Evolutionary conservation across 208 protist species (phyloP), one percentile per base, ranked within the genome.

Genomic region (Acanthamoeba sp.): DNA sequence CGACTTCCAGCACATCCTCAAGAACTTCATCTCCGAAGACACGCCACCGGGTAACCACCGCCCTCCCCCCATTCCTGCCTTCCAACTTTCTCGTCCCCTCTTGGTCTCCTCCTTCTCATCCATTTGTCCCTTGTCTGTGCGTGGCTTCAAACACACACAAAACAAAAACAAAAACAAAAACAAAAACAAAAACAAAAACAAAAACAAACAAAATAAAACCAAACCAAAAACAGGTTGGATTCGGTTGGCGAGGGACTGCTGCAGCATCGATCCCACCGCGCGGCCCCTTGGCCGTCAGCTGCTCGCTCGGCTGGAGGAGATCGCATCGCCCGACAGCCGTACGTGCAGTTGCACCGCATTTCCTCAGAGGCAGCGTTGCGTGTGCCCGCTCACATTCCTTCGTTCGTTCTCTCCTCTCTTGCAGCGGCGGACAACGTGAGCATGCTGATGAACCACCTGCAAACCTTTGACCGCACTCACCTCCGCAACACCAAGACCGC

Each of bases 211-310:
- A n/a, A n/a, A n/a, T n/a, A n/a, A n/a, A n/a, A n/a, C n/a, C n/a
- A n/a, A n/a, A n/a, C n/a, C n/a, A n/a, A n/a, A n/a, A 27, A 85
- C 76, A 66, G 84, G 84, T 29, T 91, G 40, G 50, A 6, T 91
- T 42, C 22, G 84, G 84, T 66, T 91, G 42, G 84, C 84, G 27
- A 6, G 52, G 9, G 84, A 91, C 32, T 91, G 84, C 52, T 91
- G 84, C 57, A 91, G 84, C 57, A 91, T 91, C 29, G 84, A 91
- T 91, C 84, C 84, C 18, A 91, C 84, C 10, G 84, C 84, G 36
- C 40, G 84, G 27, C 84, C 84, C 10, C 40, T 91, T 20, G 38
- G 52, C 10, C 27, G 38, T 7, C 84, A 91, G 27, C 50, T 91
- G 10, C 36, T 91, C 18, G 84, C 84, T 9, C 45, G 84, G 7